Evolutionary conservation across 106 monocot species (phyloP).

Genomic region (Ottelia alismoides): DNA sequence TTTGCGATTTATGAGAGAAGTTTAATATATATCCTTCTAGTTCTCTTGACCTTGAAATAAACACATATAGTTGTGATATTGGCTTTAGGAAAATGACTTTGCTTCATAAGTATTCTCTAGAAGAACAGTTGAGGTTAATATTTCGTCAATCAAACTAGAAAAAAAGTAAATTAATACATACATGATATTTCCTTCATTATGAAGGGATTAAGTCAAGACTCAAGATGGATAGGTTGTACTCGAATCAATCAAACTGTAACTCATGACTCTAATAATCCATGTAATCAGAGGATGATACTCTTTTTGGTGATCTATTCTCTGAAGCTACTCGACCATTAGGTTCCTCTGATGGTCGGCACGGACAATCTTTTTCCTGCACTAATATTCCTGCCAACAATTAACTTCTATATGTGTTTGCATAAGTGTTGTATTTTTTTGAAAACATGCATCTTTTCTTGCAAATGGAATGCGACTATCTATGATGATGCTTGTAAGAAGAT

Average conservation of each 20-base stretch:
- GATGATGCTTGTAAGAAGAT: slow-evolving; percentile 65
- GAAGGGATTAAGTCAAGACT: slow-evolving; percentile 51
- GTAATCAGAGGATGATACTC: slow-evolving; percentile 84
- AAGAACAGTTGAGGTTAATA: slow-evolving; percentile 48
- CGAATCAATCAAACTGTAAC: slow-evolving; percentile 29
- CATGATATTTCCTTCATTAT: slow-evolving; percentile 58
- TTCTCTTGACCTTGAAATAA: slow-evolving; percentile 6
- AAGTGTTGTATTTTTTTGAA: slow-evolving; percentile 67
- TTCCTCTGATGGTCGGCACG: slow-evolving; percentile 33
- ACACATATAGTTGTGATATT: slow-evolving; percentile 30
- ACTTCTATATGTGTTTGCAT: slow-evolving; percentile 43
- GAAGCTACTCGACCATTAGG: slow-evolving; percentile 61
- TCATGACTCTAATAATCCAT: slow-evolving; percentile 45
- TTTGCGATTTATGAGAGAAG: slow-evolving; percentile 16
- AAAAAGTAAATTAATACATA: slow-evolving; percentile 57
- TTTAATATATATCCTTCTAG: slow-evolving; percentile 8
- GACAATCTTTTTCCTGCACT: slow-evolving; percentile 27
- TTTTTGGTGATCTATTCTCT: slow-evolving; percentile 95
- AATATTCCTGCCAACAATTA: slow-evolving; percentile 11
- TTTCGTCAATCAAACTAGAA: slow-evolving; percentile 55
- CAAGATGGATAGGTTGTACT: slow-evolving; percentile 24
- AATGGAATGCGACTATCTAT: slow-evolving; percentile 37
- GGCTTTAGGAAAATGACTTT: slow-evolving; percentile 36
- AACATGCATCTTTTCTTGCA: slow-evolving; percentile 44
- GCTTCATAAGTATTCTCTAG: slow-evolving; percentile 37